Evolutionary conservation across 306 rosid genomes (phyloP).

Genomic region (Malus asiatica): DNA sequence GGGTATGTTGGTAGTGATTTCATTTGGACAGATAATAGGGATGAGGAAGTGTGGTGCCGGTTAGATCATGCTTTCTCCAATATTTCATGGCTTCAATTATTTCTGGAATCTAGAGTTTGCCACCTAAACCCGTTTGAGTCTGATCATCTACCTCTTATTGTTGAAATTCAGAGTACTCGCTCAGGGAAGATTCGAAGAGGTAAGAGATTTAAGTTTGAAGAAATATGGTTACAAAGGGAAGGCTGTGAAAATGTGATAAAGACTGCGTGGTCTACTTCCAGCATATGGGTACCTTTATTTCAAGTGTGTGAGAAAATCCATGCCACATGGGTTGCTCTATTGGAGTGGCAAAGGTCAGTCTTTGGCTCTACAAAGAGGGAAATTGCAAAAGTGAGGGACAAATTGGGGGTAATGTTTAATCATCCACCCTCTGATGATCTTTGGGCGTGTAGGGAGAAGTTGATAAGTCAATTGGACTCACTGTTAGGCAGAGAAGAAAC

Average conservation of each 20-base stretch:
- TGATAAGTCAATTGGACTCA: background rate
- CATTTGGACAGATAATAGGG: background rate
- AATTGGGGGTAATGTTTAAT: too few species aligned
- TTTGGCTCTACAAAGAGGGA: too few species aligned
- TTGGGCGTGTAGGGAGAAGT: background rate
- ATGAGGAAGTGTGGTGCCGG: background rate
- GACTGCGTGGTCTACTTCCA: background rate
- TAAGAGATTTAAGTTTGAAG: background rate
- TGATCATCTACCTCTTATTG: background rate
- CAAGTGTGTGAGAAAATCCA: background rate
- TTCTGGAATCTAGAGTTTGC: background rate
- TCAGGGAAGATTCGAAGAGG: background rate
- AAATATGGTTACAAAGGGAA: background rate
- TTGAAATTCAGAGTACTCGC: background rate
- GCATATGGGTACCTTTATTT: background rate
- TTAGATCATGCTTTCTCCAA: too few species aligned
- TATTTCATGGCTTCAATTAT: background rate
- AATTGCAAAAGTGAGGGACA: too few species aligned
- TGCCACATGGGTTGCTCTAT: too few species aligned
- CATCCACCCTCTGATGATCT: too few species aligned
- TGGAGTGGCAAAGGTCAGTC: too few species aligned
- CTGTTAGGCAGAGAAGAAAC: background rate
- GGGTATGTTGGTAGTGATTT: background rate
- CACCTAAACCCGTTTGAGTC: background rate
- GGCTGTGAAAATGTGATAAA: background rate